phyloP scores from a whole-genome alignment of 345 rosid genomes.

The Microcos paniculata region DNA sequence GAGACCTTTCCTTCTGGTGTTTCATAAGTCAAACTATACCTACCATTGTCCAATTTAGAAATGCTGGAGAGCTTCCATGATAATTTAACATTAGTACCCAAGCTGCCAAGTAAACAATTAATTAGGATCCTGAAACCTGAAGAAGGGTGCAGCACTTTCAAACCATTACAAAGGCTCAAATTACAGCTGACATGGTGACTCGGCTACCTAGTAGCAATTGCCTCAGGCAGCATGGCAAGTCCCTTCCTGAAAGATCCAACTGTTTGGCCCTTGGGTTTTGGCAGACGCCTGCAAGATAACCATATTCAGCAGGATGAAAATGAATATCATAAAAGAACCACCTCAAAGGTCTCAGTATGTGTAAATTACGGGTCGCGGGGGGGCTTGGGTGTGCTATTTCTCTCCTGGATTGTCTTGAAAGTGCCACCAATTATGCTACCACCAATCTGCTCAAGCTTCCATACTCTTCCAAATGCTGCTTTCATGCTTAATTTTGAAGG shows the following conservation, averaged over 20 bases:
- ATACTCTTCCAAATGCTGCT: conserved; percentile 95
- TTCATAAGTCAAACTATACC: conserved; percentile 72
- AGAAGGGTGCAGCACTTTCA: not conserved
- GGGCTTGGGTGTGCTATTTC: conserved; percentile 56
- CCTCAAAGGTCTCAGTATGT: conserved; percentile 15
- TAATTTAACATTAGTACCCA: conserved; percentile 76
- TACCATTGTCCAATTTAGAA: conserved; percentile 55
- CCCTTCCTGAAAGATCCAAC: conserved; percentile 95
- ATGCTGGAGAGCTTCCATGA: conserved; percentile 82
- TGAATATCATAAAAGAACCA: conserved; percentile 4
- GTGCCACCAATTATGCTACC: conserved; percentile 88
- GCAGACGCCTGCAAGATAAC: conserved; percentile 56
- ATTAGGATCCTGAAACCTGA: conserved; percentile 21
- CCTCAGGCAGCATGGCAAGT: conserved; percentile 82
- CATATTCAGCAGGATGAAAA: conserved; percentile 8
- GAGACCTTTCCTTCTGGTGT: conserved; percentile 85
- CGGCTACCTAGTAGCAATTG: conserved; percentile 69
- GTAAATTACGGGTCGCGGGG: conserved; percentile 75
- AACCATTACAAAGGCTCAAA: not conserved
- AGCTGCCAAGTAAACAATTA: conserved; percentile 44
- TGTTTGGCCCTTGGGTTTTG: conserved; percentile 92
- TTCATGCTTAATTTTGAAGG: conserved; percentile 92
- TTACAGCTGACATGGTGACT: conserved; percentile 14
- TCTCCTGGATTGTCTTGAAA: conserved; percentile 75
- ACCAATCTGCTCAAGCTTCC: conserved; percentile 90